Conservation (phyloP, 2,329 filamentous ascomycete genomes). For the Myriosclerotinia duriaeana region DNA sequence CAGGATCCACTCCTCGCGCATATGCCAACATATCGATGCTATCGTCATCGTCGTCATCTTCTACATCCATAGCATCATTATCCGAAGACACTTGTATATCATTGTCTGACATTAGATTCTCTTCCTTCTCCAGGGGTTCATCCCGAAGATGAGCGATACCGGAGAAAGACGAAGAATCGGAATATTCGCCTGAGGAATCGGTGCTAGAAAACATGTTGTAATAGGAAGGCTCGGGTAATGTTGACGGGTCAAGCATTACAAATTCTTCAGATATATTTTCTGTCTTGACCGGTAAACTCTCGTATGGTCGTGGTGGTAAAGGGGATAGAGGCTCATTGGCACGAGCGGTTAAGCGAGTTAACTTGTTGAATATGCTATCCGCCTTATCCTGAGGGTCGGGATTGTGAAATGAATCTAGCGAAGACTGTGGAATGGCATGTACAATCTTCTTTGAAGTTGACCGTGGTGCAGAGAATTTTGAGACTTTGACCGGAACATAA, state of each 20-base stretch:
- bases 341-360: conserved; percentile 21
- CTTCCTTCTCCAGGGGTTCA: background rate
- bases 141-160: conserved; percentile 6
- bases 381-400: background rate
- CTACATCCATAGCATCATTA: background rate
- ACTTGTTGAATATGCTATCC: conserved; percentile 21
- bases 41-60: conserved; percentile 15
- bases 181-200: conserved; percentile 4
- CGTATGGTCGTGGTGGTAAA: background rate
- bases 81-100: conserved; percentile 15
- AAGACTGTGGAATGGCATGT: conserved; percentile 30
- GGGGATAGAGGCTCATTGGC: background rate
- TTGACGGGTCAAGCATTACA: conserved; percentile 15
- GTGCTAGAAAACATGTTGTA: background rate
- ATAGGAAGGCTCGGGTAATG: conserved; percentile 18
- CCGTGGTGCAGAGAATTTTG: conserved; percentile 27
- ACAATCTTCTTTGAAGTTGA: conserved; percentile 24
- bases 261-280: conserved; percentile 9
- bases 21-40: conserved; percentile 24
- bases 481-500: conserved; percentile 21
- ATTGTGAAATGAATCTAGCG: conserved; percentile 27
- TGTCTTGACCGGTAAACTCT: background rate
- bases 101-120: background rate
- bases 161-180: background rate
- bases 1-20: conserved; percentile 6